A percentile compares a stretch with the other conserved stretches of the same genome.
These are phyloP conservation scores for Fusarium papillatum DNA, from an alignment of 2,329 filamentous ascomycete genomes.

Conservation along the genomic window DNA sequence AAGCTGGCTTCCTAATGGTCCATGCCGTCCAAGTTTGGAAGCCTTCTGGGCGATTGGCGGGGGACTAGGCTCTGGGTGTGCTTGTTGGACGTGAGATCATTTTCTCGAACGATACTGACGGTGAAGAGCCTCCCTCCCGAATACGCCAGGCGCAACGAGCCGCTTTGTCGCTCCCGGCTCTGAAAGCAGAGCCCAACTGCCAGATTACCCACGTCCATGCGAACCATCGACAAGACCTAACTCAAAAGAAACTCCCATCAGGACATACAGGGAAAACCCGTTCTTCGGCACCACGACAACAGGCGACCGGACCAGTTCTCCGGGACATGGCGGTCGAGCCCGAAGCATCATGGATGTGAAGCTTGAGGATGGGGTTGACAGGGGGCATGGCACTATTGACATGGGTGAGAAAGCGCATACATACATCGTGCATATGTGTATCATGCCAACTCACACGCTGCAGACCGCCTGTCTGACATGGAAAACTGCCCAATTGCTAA, in stretches of 20 bases:
- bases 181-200: not conserved
- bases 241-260: not conserved
- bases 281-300: constrained; percentile 5
- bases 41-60: constrained; percentile 8
- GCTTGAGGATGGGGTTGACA: not conserved
- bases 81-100: constrained; percentile 28
- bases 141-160: constrained; percentile 10
- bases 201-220: not conserved
- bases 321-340: constrained; percentile 18
- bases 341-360: constrained; percentile 21
- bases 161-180: not conserved
- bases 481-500: constrained; percentile 30
- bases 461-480: constrained; percentile 41
- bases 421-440: constrained; percentile 41
- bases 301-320: constrained; percentile 10
- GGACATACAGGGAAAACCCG: not conserved
- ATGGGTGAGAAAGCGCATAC: constrained; percentile 33
- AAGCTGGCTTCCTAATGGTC: constrained; percentile 12
- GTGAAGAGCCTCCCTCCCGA: constrained; percentile 12
- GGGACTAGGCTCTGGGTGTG: constrained; percentile 12
- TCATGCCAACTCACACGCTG: constrained; percentile 44
- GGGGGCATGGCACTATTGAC: constrained; percentile 26
- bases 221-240: not conserved
- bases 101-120: constrained; percentile 29
- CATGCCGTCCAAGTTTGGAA: constrained; percentile 9